Evolutionary conservation across 768 basidiomycete genomes (phyloP), one percentile per base, ranked within the genome.

Genomic region (Tylopilus plumbeoviolaceoides): DNA sequence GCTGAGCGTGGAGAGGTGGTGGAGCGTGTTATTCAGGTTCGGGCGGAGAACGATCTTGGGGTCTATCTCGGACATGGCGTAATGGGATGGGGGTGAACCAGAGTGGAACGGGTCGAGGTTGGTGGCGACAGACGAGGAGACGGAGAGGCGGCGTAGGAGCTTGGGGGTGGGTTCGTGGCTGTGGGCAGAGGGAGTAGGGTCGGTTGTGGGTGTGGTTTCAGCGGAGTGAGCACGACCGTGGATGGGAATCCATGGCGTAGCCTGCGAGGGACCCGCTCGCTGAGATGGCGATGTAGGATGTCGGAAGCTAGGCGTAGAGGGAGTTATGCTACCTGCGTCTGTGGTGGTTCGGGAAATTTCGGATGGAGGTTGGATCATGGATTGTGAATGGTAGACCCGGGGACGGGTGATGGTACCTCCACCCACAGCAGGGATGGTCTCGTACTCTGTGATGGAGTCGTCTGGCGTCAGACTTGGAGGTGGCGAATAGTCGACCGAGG

Each of bases 381-480:
- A 89, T 62, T 95, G 92, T 0, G 91, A 84, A 66, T 95, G 95
- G 57, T 83, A 84, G 30, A 95, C 79, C 6, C 93, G 76, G 1
- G 95, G 95, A 14, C 91, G 83, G 10, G 87, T 87, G 59, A 97
- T 81, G 1, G 81, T 85, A 0, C 94, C 94, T 14, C 93, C 93
- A 17, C 95, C 94, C 5, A 97, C 87, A 3, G 95, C 94, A 12
- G 94, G 91, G 33, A 94, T 83, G 1, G 88, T 87, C 66, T 95
- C 91, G 68, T 87, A 94, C 63, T 91, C 89, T 11, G 77, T 70
- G 38, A 78, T 65, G 18, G 72, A 68, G 50, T 79, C 77, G 43
- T 74, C 74, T 43, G 73, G 66, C 8, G 62, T 57, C 23, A 75
- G 63, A 44, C 79, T 81, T n/a, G 71, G 64, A 3, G 73, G 74